These are phyloP conservation scores for Spatholobus suberectus DNA, from an alignment of 306 rosid species.

Conservation along the genomic window DNA sequence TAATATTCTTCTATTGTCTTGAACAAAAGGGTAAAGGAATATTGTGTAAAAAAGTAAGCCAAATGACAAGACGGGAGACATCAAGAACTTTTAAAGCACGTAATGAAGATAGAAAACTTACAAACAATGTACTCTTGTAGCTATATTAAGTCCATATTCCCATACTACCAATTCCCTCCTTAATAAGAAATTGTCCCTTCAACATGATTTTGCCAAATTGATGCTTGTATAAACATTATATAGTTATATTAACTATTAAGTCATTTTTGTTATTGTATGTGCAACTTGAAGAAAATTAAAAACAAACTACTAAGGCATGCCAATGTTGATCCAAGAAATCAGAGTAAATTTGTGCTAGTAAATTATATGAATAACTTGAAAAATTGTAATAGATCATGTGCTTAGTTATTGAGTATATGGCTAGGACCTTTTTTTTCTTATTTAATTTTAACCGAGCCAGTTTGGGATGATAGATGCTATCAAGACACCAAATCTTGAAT, in stretches of 20 bases:
- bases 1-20: background rate
- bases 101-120: background rate
- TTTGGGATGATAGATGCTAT: too few relatives aligned
- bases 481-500: too few relatives aligned
- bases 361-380: background rate
- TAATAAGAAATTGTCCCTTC: background rate
- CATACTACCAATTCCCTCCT: too few relatives aligned
- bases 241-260: background rate
- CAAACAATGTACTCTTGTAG: background rate
- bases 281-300: background rate
- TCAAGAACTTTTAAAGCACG: background rate
- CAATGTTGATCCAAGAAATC: background rate
- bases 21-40: slow-evolving; percentile 17
- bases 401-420: background rate
- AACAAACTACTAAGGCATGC: background rate
- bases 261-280: background rate
- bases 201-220: background rate
- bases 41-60: background rate
- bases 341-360: background rate
- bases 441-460: background rate
- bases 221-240: background rate
- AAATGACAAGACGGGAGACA: background rate
- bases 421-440: background rate
- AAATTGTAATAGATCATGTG: background rate
- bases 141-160: background rate